phyloP scores from a whole-genome alignment of 2,329 filamentous ascomycete genomes.

The Verticillium nonalfalfae region DNA sequence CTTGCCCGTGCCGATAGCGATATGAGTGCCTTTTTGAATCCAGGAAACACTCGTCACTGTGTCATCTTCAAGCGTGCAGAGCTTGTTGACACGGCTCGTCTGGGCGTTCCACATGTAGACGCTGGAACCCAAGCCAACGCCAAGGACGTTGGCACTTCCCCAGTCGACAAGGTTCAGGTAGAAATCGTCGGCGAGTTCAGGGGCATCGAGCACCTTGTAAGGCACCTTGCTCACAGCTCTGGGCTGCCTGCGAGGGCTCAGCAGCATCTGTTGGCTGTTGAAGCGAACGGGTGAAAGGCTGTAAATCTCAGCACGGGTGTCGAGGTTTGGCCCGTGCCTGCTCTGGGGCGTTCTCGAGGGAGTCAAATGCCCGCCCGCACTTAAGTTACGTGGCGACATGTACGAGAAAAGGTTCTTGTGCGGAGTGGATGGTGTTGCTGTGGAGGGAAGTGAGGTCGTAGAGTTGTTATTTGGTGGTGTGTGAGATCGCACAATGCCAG shows the following conservation, averaged over 20 bases:
- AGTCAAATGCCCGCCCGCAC: slow-evolving; percentile 73
- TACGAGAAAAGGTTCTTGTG: slow-evolving; percentile 97
- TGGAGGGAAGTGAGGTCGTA: slow-evolving; percentile 59
- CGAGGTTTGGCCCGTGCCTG: slow-evolving; percentile 79
- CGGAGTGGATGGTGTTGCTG: slow-evolving; percentile 85
- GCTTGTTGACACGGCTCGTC: slow-evolving; percentile 82
- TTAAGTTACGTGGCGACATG: slow-evolving; percentile 67
- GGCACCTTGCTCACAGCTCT: slow-evolving; percentile 92
- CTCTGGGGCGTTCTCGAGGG: slow-evolving; percentile 86
- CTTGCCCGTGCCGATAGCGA: slow-evolving; percentile 91
- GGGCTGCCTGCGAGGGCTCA: slow-evolving; percentile 83
- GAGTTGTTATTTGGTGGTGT: slow-evolving; percentile 69
- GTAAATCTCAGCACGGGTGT: slow-evolving; percentile 88
- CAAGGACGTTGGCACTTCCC: slow-evolving; percentile 91
- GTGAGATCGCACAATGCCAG: slow-evolving; percentile 51
- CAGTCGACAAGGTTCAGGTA: slow-evolving; percentile 97
- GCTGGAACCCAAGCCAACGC: slow-evolving; percentile 84
- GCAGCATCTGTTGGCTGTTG: slow-evolving; percentile 86
- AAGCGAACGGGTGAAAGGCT: slow-evolving; percentile 91
- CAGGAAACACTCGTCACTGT: slow-evolving; percentile 95
- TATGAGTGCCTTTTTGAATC: slow-evolving; percentile 96
- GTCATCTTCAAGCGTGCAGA: slow-evolving; percentile 89
- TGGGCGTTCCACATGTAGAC: slow-evolving; percentile 99
- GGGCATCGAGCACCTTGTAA: slow-evolving; percentile 95
- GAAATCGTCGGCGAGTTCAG: slow-evolving; percentile 93